phyloP scores from a whole-genome alignment of 140 eudicot species.

The Ambrosia hybrid region DNA sequence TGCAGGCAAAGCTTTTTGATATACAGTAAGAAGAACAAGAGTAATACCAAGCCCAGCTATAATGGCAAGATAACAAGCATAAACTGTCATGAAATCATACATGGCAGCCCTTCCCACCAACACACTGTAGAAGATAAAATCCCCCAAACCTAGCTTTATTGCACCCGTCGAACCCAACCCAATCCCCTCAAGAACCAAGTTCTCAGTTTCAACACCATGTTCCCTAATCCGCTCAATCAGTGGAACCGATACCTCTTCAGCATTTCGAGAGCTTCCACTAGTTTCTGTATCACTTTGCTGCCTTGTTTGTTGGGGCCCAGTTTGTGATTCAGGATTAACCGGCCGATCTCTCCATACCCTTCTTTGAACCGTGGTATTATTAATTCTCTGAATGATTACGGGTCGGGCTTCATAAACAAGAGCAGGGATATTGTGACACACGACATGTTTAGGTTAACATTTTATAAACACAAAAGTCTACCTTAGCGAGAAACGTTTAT shows the following conservation, averaged over 20 bases:
- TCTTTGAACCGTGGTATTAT: constrained; percentile 35
- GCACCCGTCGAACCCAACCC: constrained; percentile 94
- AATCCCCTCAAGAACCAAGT: constrained; percentile 80
- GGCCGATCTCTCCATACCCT: constrained; percentile 64
- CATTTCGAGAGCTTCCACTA: constrained; percentile 32
- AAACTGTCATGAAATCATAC: constrained; percentile 98
- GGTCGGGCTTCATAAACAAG: constrained; percentile 97
- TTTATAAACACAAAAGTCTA: too few relatives aligned
- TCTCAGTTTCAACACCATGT: constrained; percentile 39
- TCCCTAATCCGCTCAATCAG: constrained; percentile 53
- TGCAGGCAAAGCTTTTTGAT: constrained; percentile 96
- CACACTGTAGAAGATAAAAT: constrained; percentile 93
- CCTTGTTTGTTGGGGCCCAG: constrained; percentile 10
- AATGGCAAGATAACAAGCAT: constrained; percentile 97
- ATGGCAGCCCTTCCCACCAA: constrained; percentile 98
- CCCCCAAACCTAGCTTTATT: constrained; percentile 92
- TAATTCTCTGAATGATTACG: constrained; percentile 30
- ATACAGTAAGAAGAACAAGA: constrained; percentile 77
- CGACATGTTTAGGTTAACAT: too few relatives aligned
- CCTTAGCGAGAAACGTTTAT: too few relatives aligned
- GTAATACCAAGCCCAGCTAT: constrained; percentile 96
- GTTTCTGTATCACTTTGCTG: not conserved
- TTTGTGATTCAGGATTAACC: constrained; percentile 27
- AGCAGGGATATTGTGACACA: constrained; percentile 59
- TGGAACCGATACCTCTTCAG: constrained; percentile 67